Evolutionary conservation across 257 asterid species (phyloP), one percentile per base, ranked within the genome.

Genomic region (Salvia hispanica): DNA sequence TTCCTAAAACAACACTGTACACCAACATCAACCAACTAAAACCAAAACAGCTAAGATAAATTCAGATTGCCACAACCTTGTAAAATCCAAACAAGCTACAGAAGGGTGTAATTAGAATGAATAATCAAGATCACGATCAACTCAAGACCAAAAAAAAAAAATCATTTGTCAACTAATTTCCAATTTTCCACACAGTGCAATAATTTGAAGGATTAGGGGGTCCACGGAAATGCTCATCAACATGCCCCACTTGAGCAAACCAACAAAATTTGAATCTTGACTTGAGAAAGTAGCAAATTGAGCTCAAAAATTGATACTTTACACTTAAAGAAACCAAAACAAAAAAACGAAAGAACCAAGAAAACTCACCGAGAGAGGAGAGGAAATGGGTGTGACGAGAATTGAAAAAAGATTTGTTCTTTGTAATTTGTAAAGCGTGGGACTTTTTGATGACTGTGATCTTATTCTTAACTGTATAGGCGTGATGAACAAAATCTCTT

Each of bases 241-340:
- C 84, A 64, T 50, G 62, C 74, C 73, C 62, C 58, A 71, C 48
- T 14, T 70, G 56, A 58, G 70, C 61, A 62, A 72, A 70, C 64
- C 62, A 72, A 74, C 54, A 76, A 64, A 36, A 28, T 48, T 57
- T 58, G 82, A 78, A 71, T 71, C 77, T 70, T 18, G 77, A 74
- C 69, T 66, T 57, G 0, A 73, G 69, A 66, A 70, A 58, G 51
- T 66, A 69, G 74, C 74, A 58, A 74, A 52, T 21, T 11, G 51
- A 74, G 75, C 66, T 68, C 28, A 37, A 64, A 64, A 9, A 58
- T 56, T 44, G 70, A 62, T 31, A 28, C 10, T 36, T 72, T 63
- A 4, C 16, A 72, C 43, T 4, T 6, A 6, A 45, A 33, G 25
- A 9, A 36, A 25, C 39, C 15, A 18, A 59, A 36, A 25, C 39